Evolutionary conservation across 441 rosid genomes (phyloP).

Genomic region (Oxalis stricta): DNA sequence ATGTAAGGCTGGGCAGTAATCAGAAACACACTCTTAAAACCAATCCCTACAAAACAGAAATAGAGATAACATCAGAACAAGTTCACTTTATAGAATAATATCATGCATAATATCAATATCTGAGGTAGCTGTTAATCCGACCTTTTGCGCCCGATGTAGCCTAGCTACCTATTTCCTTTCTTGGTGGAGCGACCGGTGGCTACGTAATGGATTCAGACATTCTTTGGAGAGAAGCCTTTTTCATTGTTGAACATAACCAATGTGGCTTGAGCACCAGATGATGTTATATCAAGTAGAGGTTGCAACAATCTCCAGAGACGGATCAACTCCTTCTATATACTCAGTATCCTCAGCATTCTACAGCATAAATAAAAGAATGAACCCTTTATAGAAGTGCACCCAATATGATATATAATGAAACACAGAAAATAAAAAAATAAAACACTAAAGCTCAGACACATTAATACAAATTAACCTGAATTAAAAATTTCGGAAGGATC

Average conservation of each 20-base stretch:
- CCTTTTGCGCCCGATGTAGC: constrained; percentile 86
- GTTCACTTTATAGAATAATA: too few relatives aligned
- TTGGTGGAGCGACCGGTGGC: constrained; percentile 53
- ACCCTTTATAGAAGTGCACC: too few relatives aligned
- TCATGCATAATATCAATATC: too few relatives aligned
- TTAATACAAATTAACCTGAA: too few relatives aligned
- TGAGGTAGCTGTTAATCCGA: constrained; percentile 7
- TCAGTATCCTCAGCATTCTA: constrained; percentile 81
- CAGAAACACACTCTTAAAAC: constrained; percentile 71
- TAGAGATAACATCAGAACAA: too few relatives aligned
- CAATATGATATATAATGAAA: too few relatives aligned
- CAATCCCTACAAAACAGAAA: constrained; percentile 44
- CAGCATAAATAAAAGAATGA: not conserved
- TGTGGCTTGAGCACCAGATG: constrained; percentile 54
- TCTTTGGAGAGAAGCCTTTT: constrained; percentile 39
- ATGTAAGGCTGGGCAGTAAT: constrained; percentile 46
- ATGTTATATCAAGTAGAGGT: constrained; percentile 58
- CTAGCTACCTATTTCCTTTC: constrained; percentile 40
- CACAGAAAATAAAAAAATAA: not conserved
- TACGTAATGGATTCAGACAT: constrained; percentile 49
- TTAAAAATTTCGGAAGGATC: too few relatives aligned
- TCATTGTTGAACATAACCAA: constrained; percentile 57
- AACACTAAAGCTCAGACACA: too few relatives aligned
- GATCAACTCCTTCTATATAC: constrained; percentile 47
- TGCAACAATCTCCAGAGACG: constrained; percentile 59